Conservation (phyloP, 164 flowering plant genomes). For the Santalum album region DNA sequence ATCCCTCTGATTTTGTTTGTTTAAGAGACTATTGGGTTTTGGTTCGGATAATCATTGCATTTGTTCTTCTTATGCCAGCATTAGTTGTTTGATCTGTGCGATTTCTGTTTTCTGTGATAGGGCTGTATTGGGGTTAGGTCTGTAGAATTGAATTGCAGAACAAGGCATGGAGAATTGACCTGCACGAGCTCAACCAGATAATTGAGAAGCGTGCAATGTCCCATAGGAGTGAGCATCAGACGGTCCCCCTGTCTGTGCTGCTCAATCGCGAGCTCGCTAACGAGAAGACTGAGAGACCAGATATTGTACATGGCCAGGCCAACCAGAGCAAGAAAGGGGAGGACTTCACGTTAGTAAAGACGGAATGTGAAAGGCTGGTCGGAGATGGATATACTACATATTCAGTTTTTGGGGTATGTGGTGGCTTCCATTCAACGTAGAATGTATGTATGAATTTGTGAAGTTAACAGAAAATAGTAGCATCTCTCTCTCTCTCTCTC, state of each 20-base stretch:
- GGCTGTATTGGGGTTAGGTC: no score
- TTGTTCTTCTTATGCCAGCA: no score
- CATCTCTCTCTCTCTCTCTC: no score
- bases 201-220: conserved; percentile 34
- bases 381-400: conserved; percentile 81
- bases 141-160: no score
- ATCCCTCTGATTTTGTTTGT: no score
- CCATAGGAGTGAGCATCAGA: conserved; percentile 58
- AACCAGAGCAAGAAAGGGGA: conserved; percentile 96
- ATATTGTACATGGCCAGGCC: conserved; percentile 68
- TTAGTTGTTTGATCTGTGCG: no score
- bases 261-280: conserved; percentile 68
- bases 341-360: conserved; percentile 73
- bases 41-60: no score
- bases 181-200: background rate
- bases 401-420: conserved; percentile 84
- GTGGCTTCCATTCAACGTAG: no score
- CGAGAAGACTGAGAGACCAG: conserved; percentile 85
- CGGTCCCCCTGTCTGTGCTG: conserved; percentile 83
- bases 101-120: no score
- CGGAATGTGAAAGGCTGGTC: conserved; percentile 65
- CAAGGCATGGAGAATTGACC: background rate
- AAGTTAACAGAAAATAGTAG: no score
- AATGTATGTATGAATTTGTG: no score
- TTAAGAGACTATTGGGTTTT: no score